Evolutionary conservation across 129 eudicot species (phyloP), one percentile per base, ranked within the genome.

Genomic region (Centella asiatica): DNA sequence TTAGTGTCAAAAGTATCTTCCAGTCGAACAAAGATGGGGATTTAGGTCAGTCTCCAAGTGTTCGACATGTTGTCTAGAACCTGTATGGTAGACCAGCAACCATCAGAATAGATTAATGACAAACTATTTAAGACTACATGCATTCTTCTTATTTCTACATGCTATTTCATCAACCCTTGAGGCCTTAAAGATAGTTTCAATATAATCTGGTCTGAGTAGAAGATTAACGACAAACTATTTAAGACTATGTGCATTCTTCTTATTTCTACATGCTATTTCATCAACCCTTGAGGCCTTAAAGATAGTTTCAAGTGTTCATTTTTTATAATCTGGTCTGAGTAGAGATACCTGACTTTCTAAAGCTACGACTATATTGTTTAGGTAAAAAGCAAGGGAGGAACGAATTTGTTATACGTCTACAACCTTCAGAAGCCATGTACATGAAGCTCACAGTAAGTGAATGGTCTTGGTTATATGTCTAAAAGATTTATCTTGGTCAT

Each of bases 301-400:
- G 13, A 4, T 17, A 51, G 2, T 49, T 49, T 6, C 17, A 4
- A 15, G 32, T 54, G 37, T 33, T 55, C 12, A 27, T 55, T 55
- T 5, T 18, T 5, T 18, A 45, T 12, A 8, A 23, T 6, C 13
- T 33, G 95, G 13, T 57, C 22, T 19, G 19, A 18, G 11, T 57
- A 2, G 29, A 57, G 19, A 15, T 57, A 1, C 23, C 37, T 13
- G n/a, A 58, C n/a, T 34, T 58, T 15, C 0, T 19, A 33, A 58
- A 58, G 14, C 6, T 17, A 18, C 25, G 17, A 56, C 61, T 19
- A 17, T 56, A 18, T 34, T 58, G 23, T 69, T 65, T 67, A 90
- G 98, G 95, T 79, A 46, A 90, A 75, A 86, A 72, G 71, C 95
- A 90, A 79, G 97, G 97, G 20, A 78, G 97, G 68, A 90, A 90